Evolutionary conservation across 768 basidiomycete genomes (phyloP).

Genomic region (Trichaptum fuscoviolaceum): DNA sequence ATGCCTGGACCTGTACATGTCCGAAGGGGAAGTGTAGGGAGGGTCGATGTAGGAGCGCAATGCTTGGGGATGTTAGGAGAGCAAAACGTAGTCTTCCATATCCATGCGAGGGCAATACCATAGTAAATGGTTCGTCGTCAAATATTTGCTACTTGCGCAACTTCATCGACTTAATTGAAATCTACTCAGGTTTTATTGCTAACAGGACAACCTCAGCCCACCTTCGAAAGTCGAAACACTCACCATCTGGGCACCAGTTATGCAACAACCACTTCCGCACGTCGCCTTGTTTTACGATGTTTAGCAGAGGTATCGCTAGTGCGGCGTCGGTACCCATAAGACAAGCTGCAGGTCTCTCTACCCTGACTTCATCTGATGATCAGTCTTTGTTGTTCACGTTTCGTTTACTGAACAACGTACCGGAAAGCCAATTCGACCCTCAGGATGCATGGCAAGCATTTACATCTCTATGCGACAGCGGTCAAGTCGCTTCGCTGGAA

Average conservation of each 20-base stretch:
- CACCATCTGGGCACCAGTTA: neutral
- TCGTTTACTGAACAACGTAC: neutral
- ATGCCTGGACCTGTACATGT: neutral
- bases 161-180: neutral
- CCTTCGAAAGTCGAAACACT: neutral
- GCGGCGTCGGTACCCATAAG: neutral
- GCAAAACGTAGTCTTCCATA: neutral
- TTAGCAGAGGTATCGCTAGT: neutral
- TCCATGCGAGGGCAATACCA: neutral
- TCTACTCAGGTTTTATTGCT: neutral
- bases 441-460: neutral
- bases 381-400: neutral
- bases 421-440: neutral
- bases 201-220: neutral
- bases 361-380: neutral
- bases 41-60: neutral
- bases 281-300: conserved; percentile 1
- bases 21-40: neutral
- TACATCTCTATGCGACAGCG: neutral
- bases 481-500: neutral
- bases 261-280: neutral
- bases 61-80: no score
- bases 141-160: neutral
- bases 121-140: neutral
- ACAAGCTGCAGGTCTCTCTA: neutral